Evolutionary conservation across 495 filamentous ascomycete genomes (phyloP), one percentile per base, ranked within the genome.

Genomic region (Daldinia decipiens): DNA sequence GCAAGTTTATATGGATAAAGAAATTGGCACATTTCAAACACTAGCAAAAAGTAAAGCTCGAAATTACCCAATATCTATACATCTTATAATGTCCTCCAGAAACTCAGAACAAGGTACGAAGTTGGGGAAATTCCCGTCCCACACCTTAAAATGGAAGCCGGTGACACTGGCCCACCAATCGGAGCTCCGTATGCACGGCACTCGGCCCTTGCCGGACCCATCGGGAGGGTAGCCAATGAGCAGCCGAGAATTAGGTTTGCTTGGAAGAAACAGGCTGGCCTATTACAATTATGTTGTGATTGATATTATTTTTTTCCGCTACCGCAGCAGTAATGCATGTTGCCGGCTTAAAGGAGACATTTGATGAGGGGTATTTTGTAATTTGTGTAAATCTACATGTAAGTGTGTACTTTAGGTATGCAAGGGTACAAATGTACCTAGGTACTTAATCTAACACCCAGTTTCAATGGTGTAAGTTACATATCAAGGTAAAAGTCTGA

Each of bases 101-200:
- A n/a, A 29, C 24, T 52, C 15, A 52, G 52, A 29, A 21, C 6
- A 17, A 9, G 3, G 2, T 3, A 15, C 24, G 26, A 39, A 60
- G 36, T 65, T 66, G 57, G 62, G 62, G 62, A 61, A 61, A 61
- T 19, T 57, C 57, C 68, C 17, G 56, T 57, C 62, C 62, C 17
- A 57, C 47, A 65, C 55, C 62, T 59, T 71, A 66, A 70, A 64
- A 62, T 24, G 68, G 62, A 66, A 55, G 29, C 19, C 38, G 4
- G n/a, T 5, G 9, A 34, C 8, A 13, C 59, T 36, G 8, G 11
- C 21, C 9, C 9, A 27, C 69, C 69, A 71, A 71, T 67, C 69
- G 62, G 58, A 50, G 38, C 17, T 6, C 27, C 29, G 31, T 21
- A 36, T 17, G n/a, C 38, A 34, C 19, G 24, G 21, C 54, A 24